Conservation (phyloP, 306 rosid genomes). For the Quercus glauca region DNA sequence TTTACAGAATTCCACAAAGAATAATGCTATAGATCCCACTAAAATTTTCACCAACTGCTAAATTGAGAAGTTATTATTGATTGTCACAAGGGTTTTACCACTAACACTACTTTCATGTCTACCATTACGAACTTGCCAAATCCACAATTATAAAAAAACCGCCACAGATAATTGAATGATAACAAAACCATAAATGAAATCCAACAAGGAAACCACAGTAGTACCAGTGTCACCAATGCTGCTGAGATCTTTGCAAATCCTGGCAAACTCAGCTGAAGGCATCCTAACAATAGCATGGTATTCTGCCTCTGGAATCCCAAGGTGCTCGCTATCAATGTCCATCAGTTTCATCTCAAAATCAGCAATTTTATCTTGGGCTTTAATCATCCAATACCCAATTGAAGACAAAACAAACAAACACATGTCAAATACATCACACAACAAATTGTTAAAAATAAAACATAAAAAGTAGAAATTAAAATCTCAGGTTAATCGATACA, state of each 20-base stretch:
- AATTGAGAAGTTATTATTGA: too few species aligned
- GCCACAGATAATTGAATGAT: too few species aligned
- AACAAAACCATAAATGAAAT: not conserved
- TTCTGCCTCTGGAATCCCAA: slow-evolving; percentile 92
- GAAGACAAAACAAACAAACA: not conserved
- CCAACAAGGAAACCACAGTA: not conserved
- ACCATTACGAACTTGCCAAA: too few species aligned
- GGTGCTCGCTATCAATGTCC: slow-evolving; percentile 97
- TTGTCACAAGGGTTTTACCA: too few species aligned
- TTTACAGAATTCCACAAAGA: not conserved
- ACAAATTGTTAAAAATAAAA: not conserved
- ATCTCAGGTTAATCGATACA: not conserved
- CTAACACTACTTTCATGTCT: too few species aligned
- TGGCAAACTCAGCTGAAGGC: slow-evolving; percentile 85
- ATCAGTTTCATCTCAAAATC: slow-evolving; percentile 98
- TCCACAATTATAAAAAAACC: too few species aligned
- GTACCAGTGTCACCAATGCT: slow-evolving; percentile 97
- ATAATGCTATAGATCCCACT: too few species aligned
- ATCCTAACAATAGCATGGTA: slow-evolving; percentile 87
- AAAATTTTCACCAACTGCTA: too few species aligned
- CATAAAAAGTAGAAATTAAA: not conserved
- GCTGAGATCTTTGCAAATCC: slow-evolving; percentile 89
- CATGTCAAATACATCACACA: not conserved
- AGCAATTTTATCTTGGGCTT: slow-evolving; percentile 79
- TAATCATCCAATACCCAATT: not conserved